Evolutionary conservation across 2,329 filamentous ascomycete species (phyloP), one percentile per base, ranked within the genome.

Genomic region (Epichloe festucae): DNA sequence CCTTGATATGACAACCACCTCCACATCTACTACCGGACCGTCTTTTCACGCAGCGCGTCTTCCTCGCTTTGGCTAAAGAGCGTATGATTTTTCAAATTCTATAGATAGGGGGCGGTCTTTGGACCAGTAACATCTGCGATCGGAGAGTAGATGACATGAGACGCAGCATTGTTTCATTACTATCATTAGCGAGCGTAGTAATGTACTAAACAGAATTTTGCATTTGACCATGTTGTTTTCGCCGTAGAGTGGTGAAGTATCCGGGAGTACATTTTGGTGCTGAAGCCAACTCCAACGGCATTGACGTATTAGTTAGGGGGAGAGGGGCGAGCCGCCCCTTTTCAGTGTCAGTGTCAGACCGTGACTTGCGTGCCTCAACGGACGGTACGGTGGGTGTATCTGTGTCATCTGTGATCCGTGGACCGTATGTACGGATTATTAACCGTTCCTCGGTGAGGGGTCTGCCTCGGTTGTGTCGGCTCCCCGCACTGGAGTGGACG

Each of bases 21-120:
- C 38, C 15, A 27, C 27, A n/a, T 35, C 19, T 39, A 40, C 19
- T 27, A 21, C 48, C 12, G 43, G 43, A n/a, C 19, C 52, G 19
- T 65, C 65, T 2, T 83, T 83, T 57, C 68, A 82, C 21, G 79
- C 79, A 4, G 80, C 80, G 38, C 70, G 78, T 53, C 62, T 84
- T 53, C 80, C 80, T 39, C 71, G 72, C 50, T 78, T 83, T 66
- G 67, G 67, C 56, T 78, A 35, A 46, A 8, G 34, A 21, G 8
- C 4, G 35, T 15, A n/a, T 2, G 11, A 11, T 1, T 5, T 15
- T 15, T 3, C 11, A 12, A 4, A 17, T 19, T 12, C 2, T 17
- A 15, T 17, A 15, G 11, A 19, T 1, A 14, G n/a, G 36, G 12
- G 31, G 31, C 5, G 14, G 5, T 4, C 12, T 31, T 14, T 36